Base-by-base conservation (phyloP, 257 asterid genomes). In the Solanum dulcamara region DNA sequence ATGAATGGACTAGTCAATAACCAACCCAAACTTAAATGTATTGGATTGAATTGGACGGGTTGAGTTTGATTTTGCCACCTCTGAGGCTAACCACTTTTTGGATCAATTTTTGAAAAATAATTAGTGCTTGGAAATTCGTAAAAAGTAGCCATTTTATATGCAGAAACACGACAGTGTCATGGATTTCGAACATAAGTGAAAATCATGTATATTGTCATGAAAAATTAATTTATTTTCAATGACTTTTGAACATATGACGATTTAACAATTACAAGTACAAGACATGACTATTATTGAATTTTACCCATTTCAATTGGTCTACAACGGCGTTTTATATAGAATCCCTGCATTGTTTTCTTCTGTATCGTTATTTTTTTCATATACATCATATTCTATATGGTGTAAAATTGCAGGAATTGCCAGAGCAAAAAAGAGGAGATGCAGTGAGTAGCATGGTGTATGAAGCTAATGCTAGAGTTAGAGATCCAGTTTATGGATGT, bases 361-460 rank as follows among this genome's bases (percentile, higher is more conserved):
- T 59, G 13, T 12, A 48, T 15, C 9, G 18, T 17, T 50, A 17
- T 50, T 50, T 50, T 38, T 38, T 38, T 38, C 42, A 38, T 38
- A 38, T 6, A 38, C 7, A 38, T 38, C 42, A 6, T 6, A 38
- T 38, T 38, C 42, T 5, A 37, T 37, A 75, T 44, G 53, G 80
- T 42, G 20, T 14, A 10, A 37, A 71, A 71, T 70, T 71, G 28
- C 64, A 79, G 83, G 83, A 79, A 79, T 48, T 79, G 83, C 83
- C 83, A 30, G 83, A 79, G 83, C 83, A 79, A 6, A 30, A 79
- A 13, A 79, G 83, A 48, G 83, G 64, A 48, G 83, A 79, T 79
- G 83, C 83, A 79, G 83, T 79, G 44, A 79, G 83, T 50, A 79
- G 83, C 83, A 48, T 79, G 83, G 83, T 79, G 5, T 79, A 79